Evolutionary conservation across 1,139 yeast species (phyloP).

Genomic region (Saccharomyces hybrid): DNA sequence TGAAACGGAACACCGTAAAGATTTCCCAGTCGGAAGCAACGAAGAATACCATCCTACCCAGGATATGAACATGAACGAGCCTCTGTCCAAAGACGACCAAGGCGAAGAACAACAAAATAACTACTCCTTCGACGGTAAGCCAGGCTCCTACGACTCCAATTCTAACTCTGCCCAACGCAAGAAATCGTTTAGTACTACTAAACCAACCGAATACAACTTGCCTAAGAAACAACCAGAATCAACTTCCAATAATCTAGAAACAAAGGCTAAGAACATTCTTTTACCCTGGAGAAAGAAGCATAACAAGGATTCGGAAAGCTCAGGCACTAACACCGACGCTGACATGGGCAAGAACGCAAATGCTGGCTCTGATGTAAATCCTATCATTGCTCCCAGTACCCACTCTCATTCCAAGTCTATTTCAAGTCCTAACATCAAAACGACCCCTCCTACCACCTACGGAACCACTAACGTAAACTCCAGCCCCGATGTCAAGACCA

Average conservation of each 20-base stretch:
- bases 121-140: not conserved
- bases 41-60: not conserved
- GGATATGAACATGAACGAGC: not conserved
- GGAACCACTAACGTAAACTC: no score
- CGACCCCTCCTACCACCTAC: no score
- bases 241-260: not conserved
- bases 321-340: not conserved
- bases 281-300: not conserved
- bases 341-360: not conserved
- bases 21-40: conserved; percentile 3
- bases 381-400: no score
- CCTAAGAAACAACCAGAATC: not conserved
- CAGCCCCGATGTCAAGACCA: not conserved
- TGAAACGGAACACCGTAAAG: conserved; percentile 2
- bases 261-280: not conserved
- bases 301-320: not conserved
- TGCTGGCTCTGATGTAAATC: not conserved
- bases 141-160: not conserved
- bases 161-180: not conserved
- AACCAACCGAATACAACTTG: not conserved
- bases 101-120: not conserved
- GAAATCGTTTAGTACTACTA: not conserved
- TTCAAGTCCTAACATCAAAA: not conserved
- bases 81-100: not conserved
- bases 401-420: not conserved